Evolutionary conservation across 2,329 filamentous ascomycete species (phyloP), one percentile per base, ranked within the genome.

Genomic region (Sarocladium oryzae): DNA sequence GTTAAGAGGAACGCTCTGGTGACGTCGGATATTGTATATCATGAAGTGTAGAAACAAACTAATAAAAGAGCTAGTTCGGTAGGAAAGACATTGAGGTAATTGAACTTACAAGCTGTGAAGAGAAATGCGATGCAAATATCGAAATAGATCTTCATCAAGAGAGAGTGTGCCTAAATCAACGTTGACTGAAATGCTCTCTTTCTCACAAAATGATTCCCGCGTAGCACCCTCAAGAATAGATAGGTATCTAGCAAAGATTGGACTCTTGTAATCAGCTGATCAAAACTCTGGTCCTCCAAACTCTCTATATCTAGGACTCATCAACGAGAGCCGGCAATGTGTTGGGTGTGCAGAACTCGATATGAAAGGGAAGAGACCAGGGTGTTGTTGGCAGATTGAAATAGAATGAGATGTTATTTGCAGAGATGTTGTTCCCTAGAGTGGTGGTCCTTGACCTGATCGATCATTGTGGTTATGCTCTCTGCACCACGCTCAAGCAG

Each of bases 11-110:
- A 45, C 35, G 37, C 50, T 36, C 36, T 51, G 50, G 33, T 23
- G 43, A 20, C 50, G 50, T 7, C 43, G 50, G n/a, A 51, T 51
- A 43, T 23, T 45, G 21, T 51, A 51, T 4, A 51, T 43, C 50
- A 51, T 51, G 23, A 21, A 41, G 50, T 51, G 50, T 32, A 43
- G 50, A 32, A 51, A 51, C 50, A 36, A 51, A 38, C 50, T 51
- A 32, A 30, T 15, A 10, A 51, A 45, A 21, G 11, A 24, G 18
- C 20, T 9, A 20, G n/a, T 11, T 7, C 16, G 13, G 36, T n/a
- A 15, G 26, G 32, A 21, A 7, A 36, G 30, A 15, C 20, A 37
- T n/a, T 7, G 16, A 16, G 21, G 32, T 26, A 23, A 23, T 18
- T 26, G 23, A 7, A 45, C 50, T 43, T 51, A 51, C 50, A 51